Conservation (phyloP, 441 rosid genomes). For the Breynia disticha region DNA sequence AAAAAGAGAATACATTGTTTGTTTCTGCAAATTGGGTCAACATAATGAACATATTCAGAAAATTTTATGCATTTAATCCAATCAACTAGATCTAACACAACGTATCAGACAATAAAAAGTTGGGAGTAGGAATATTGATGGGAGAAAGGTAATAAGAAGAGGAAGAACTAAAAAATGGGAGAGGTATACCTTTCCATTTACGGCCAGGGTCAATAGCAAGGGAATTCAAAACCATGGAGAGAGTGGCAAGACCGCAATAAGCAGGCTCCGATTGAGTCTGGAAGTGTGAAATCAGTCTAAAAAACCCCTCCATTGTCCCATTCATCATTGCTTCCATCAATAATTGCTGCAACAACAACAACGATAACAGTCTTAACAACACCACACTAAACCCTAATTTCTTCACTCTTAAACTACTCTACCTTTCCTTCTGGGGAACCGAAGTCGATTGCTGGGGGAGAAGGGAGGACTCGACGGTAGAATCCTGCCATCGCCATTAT, state of each 20-base stretch:
- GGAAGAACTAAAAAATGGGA: no score
- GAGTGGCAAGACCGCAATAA: constrained; percentile 50
- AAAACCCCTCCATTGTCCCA: constrained; percentile 62
- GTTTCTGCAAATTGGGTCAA: no score
- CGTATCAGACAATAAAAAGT: no score
- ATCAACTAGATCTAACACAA: no score
- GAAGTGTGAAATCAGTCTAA: constrained; percentile 44
- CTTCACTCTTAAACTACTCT: neutral
- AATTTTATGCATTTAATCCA: no score
- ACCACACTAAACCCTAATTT: neutral
- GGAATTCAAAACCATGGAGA: constrained; percentile 55
- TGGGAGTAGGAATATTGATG: no score
- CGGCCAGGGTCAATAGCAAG: constrained; percentile 56
- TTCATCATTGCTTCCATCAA: constrained; percentile 53
- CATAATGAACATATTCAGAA: no score
- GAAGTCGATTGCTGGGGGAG: constrained; percentile 84
- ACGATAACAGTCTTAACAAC: neutral
- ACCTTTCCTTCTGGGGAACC: constrained; percentile 92
- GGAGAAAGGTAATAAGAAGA: no score
- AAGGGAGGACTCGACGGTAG: constrained; percentile 64
- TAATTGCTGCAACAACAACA: constrained; percentile 42
- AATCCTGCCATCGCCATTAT: constrained; percentile 72
- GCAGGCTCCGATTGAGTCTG: constrained; percentile 78
- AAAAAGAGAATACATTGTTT: no score
- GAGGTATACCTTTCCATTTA: constrained; percentile 59